Base-by-base conservation (phyloP, 495 filamentous ascomycete genomes). In the Aspergillus biplanus region DNA sequence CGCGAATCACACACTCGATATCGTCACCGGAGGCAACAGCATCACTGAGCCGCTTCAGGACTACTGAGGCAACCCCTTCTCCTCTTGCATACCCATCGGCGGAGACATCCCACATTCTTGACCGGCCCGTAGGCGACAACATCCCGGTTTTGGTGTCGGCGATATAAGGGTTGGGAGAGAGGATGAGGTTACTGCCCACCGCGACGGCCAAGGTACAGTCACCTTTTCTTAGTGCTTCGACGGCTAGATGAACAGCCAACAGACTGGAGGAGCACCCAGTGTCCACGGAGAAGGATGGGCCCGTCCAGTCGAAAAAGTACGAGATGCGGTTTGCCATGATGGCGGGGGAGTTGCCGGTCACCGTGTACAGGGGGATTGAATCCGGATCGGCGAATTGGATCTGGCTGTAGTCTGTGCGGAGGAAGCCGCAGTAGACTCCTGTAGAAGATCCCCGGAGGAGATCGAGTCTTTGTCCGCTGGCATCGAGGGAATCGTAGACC, bases 401-500 rank as follows among this genome's bases (percentile, higher is more conserved):
- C 37, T 73, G 63, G 42, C 64, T 62, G 57, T 82, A 84, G 60
- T 86, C 82, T 33, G 64, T 65, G 60, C 62, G 67, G 66, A 79
- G 78, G 7, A 66, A 60, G 4, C 79, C 81, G 12, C 75, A 72
- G 64, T 73, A 84, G n/a, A 80, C 78, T 7, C 71, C 75, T 15
- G 79, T 83, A 34, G 80, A 67, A 1, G 75, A 72, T 32, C 80
- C 80, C 4, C 76, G 55, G 6, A 83, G 60, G 1, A 54, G 55
- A 32, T 75, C 66, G 5, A 80, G 56, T 5, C 67, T 48, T 6
- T 74, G 55, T 33, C 77, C 79, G 5, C 68, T 81, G 60, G 75
- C 77, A 58, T 89, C 86, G 3, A 89, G 66, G 1, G 80, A 82
- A 63, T 88, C 84, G 48, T 86, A 89, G 8, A 83, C 80, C 12